Percentiles rank a stretch among this genome's conserved stretches.
These are phyloP conservation scores for Mayamaea pseudoterrestris DNA, from an alignment of 108 stramenopile species.

Conservation along the genomic window DNA sequence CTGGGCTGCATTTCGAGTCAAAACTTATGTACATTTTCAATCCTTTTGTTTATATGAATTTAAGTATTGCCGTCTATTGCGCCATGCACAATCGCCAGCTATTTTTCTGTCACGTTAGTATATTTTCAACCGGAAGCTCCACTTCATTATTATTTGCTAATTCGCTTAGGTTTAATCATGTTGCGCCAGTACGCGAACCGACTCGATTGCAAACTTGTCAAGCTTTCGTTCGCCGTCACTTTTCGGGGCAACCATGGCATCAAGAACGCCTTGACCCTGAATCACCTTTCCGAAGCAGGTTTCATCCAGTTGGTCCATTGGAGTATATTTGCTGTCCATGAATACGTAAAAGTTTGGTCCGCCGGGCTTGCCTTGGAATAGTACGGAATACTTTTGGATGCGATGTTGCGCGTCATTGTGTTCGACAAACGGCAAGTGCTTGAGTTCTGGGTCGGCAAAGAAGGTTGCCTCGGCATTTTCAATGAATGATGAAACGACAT, in stretches of 20 bases:
- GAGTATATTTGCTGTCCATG: not conserved
- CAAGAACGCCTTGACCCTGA: not conserved
- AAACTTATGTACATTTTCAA: not conserved
- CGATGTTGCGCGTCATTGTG: not conserved
- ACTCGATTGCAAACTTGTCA: no score
- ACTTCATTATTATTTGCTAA: no score
- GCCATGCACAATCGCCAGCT: no score
- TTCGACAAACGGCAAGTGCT: not conserved
- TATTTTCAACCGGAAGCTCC: no score
- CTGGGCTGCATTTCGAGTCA: not conserved
- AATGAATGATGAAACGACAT: not conserved
- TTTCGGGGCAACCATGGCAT: not conserved
- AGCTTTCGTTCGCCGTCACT: no score
- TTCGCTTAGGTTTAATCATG: no score
- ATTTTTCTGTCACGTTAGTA: no score
- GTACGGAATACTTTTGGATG: not conserved
- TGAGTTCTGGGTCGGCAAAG: not conserved
- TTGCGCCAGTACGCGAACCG: no score
- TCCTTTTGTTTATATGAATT: no score
- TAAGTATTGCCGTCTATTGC: no score
- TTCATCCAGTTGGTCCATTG: not conserved
- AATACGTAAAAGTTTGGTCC: not conserved
- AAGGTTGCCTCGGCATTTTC: not conserved
- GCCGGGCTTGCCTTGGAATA: not conserved
- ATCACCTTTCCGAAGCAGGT: not conserved